Conservation (phyloP, 768 basidiomycete species). For the Termitomyces sp. region DNA sequence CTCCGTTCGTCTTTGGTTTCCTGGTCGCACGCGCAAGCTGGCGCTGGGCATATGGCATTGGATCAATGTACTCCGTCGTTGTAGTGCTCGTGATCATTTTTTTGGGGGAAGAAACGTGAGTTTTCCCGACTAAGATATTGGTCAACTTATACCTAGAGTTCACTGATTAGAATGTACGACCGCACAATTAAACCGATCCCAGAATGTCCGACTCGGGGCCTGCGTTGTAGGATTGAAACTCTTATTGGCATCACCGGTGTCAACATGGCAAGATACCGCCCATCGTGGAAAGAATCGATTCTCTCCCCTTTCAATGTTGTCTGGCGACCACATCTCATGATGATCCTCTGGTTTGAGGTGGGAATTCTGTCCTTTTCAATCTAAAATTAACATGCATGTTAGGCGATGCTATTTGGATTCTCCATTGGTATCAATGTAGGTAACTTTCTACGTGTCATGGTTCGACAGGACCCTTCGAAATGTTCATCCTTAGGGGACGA, state of each 20-base stretch:
- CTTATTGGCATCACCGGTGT: constrained; percentile 48
- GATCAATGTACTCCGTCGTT: constrained; percentile 50
- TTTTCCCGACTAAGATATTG: background rate
- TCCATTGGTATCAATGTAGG: constrained; percentile 31
- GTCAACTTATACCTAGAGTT: background rate
- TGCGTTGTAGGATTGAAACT: constrained; percentile 45
- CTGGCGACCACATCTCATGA: constrained; percentile 43
- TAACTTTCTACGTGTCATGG: constrained; percentile 8
- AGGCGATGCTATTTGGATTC: constrained; percentile 27
- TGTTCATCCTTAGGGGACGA: constrained; percentile 27
- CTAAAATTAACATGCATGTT: background rate
- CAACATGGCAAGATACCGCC: constrained; percentile 41
- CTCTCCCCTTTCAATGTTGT: constrained; percentile 33
- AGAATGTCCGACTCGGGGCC: constrained; percentile 25
- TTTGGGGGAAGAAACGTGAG: constrained; percentile 57
- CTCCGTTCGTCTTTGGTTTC: constrained; percentile 65
- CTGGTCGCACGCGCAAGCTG: constrained; percentile 53
- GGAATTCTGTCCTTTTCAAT: background rate
- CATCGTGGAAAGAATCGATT: constrained; percentile 31
- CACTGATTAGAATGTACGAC: constrained; percentile 39
- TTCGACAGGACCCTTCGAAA: constrained; percentile 16
- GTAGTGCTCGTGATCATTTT: constrained; percentile 35
- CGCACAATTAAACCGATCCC: constrained; percentile 42
- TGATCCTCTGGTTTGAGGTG: constrained; percentile 37
- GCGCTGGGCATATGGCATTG: constrained; percentile 69